These are phyloP conservation scores for Triangularia setosa DNA, from an alignment of 2,329 filamentous ascomycete genomes.

Conservation along the genomic window DNA sequence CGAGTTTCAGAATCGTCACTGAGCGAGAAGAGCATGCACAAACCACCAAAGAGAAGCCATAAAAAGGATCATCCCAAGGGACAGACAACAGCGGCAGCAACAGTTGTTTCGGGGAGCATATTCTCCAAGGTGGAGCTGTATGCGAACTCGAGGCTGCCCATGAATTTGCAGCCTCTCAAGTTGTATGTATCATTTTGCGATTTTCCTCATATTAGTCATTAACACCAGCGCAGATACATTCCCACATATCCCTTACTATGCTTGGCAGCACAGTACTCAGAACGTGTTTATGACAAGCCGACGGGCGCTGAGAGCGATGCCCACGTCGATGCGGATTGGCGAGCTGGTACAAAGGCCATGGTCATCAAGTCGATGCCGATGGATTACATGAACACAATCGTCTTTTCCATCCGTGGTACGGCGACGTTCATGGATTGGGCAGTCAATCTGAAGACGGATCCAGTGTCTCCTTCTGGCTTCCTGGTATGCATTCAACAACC, in stretches of 20 bases:
- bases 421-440: constrained; percentile 82
- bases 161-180: constrained; percentile 62
- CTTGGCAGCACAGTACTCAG: constrained; percentile 73
- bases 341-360: constrained; percentile 77
- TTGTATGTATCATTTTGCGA: constrained; percentile 45
- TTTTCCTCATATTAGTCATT: neutral
- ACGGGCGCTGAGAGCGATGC: constrained; percentile 60
- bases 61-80: constrained; percentile 35
- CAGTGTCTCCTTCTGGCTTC: constrained; percentile 63
- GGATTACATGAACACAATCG: constrained; percentile 72
- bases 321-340: constrained; percentile 68
- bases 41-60: constrained; percentile 30
- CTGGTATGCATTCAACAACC: constrained; percentile 40
- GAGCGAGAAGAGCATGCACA: constrained; percentile 17
- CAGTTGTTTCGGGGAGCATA: constrained; percentile 49
- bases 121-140: constrained; percentile 78
- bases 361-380: constrained; percentile 76
- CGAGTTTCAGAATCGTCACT: neutral
- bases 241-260: constrained; percentile 74
- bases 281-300: constrained; percentile 67
- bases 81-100: constrained; percentile 34
- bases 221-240: constrained; percentile 53
- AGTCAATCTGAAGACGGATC: constrained; percentile 71
- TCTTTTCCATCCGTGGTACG: constrained; percentile 79
- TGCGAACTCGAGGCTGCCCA: constrained; percentile 69